Base-by-base conservation (phyloP, 2,329 filamentous ascomycete genomes). In the Diplodia intermedia region DNA sequence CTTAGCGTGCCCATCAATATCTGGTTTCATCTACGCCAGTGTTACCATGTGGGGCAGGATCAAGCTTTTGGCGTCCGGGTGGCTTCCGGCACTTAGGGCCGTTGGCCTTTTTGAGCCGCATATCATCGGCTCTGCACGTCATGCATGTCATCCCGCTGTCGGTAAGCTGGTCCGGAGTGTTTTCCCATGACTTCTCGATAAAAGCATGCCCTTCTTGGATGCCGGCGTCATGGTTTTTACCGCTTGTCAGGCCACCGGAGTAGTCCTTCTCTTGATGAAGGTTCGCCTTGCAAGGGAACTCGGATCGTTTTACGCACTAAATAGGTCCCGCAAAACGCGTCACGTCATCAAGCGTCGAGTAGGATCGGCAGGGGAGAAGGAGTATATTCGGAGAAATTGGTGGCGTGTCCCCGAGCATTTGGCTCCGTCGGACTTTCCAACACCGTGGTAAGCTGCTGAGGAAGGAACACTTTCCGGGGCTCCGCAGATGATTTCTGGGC, bases 301-400 rank as follows among this genome's bases (percentile, higher is more conserved):
- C 50, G 26, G 50, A 53, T 53, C 50, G 6, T 4, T 53, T 31
- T 15, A 18, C 23, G 50, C 50, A 8, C 50, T 31, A 29, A 53
- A 53, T 31, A 15, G 26, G 15, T 20, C 7, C 50, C 23, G 18
- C 26, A 14, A 1, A 20, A 2, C 50, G 50, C 14, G 26, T 18
- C 29, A 31, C 50, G 50, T 53, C 50, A 53, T 31, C 23, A 53
- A 31, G 6, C n/a, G 14, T 53, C 4, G 18, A 31, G 4, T 12
- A 2, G 1, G 50, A 53, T 53, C 50, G 50, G 50, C 43, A 47
- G 43, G 43, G 43, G 43, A 47, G 43, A 47, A 53, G 50, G 50
- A 31, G 50, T 53, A 53, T 29, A 53, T 53, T 53, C 50, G 50
- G 50, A 53, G 50, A 53, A 31, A 53, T 9, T 31, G 15, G 5